phyloP scores from a whole-genome alignment of 2,329 filamentous ascomycete genomes.

The Clarireedia hainanense region DNA sequence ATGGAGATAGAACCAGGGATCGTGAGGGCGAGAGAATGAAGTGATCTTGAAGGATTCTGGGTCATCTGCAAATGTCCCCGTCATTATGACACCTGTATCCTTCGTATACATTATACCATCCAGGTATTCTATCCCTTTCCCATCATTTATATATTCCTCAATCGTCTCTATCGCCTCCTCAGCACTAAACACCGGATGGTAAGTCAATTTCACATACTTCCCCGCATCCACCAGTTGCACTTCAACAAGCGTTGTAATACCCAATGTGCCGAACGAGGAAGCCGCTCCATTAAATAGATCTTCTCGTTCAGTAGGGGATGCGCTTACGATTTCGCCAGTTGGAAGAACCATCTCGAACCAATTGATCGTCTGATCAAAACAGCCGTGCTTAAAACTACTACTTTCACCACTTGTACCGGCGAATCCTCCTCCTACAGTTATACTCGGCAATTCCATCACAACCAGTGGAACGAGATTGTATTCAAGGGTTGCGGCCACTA shows the following conservation, averaged over 20 bases:
- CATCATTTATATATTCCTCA: slow-evolving; percentile 24
- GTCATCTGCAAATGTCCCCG: slow-evolving; percentile 37
- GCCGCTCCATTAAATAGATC: slow-evolving; percentile 54
- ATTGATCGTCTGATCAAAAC: slow-evolving; percentile 56
- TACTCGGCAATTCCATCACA: slow-evolving; percentile 64
- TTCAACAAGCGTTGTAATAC: slow-evolving; percentile 52
- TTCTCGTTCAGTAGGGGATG: slow-evolving; percentile 35
- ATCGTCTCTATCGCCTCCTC: slow-evolving; percentile 35
- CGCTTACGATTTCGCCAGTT: slow-evolving; percentile 44
- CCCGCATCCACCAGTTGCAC: slow-evolving; percentile 42
- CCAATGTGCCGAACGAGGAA: slow-evolving; percentile 51
- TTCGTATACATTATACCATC: slow-evolving; percentile 47
- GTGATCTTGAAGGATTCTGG: slow-evolving; percentile 26
- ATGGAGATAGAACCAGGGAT: slow-evolving; percentile 61
- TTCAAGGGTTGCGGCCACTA: slow-evolving; percentile 44
- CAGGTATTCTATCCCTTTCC: slow-evolving; percentile 43
- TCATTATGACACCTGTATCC: slow-evolving; percentile 41
- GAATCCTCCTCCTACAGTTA: slow-evolving; percentile 60
- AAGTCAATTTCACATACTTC: slow-evolving; percentile 46
- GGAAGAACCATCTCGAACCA: slow-evolving; percentile 55
- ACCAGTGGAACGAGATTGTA: slow-evolving; percentile 43
- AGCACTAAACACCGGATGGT: slow-evolving; percentile 36
- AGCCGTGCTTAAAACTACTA: slow-evolving; percentile 54
- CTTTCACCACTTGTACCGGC: slow-evolving; percentile 60
- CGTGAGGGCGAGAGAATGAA: slow-evolving; percentile 42